phyloP scores from a whole-genome alignment of 257 asterid species.

The Nicotiana noctiflora region DNA sequence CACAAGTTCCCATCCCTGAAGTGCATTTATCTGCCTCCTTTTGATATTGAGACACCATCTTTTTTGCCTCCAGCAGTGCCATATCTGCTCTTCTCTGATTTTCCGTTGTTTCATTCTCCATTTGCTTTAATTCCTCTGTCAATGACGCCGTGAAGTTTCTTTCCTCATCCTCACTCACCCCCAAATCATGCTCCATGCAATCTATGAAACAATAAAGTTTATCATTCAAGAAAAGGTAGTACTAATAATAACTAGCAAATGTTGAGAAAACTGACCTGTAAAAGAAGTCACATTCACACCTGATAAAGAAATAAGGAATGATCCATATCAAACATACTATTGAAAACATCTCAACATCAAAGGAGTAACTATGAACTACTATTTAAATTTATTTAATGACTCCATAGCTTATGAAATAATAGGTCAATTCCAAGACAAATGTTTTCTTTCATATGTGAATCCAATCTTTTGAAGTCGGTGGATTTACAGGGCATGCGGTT shows the following conservation, averaged over 20 bases:
- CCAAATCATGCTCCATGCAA: conserved; percentile 17
- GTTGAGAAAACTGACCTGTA: conserved; percentile 13
- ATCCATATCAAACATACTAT: neutral
- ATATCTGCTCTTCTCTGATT: conserved; percentile 11
- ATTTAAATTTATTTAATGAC: neutral
- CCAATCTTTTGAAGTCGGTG: neutral
- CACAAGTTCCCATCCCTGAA: conserved; percentile 48
- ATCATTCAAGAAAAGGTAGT: neutral
- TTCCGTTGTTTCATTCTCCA: conserved; percentile 11
- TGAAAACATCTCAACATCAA: neutral
- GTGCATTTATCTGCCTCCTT: conserved; percentile 57
- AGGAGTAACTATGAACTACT: neutral
- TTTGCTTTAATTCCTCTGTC: conserved; percentile 9
- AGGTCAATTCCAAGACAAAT: neutral
- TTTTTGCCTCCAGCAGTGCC: conserved; percentile 24
- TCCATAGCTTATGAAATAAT: neutral
- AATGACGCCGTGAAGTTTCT: conserved; percentile 10
- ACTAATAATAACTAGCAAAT: neutral
- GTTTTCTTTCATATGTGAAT: neutral
- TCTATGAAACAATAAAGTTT: neutral
- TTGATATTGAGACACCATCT: conserved; percentile 38
- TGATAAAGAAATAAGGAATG: conserved; percentile 6
- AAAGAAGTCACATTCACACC: conserved; percentile 26
- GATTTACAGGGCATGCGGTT: neutral
- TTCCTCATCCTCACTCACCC: conserved; percentile 10